Evolutionary conservation across 768 basidiomycete genomes (phyloP), one percentile per base, ranked within the genome.

Genomic region (Boletellus emodensis): DNA sequence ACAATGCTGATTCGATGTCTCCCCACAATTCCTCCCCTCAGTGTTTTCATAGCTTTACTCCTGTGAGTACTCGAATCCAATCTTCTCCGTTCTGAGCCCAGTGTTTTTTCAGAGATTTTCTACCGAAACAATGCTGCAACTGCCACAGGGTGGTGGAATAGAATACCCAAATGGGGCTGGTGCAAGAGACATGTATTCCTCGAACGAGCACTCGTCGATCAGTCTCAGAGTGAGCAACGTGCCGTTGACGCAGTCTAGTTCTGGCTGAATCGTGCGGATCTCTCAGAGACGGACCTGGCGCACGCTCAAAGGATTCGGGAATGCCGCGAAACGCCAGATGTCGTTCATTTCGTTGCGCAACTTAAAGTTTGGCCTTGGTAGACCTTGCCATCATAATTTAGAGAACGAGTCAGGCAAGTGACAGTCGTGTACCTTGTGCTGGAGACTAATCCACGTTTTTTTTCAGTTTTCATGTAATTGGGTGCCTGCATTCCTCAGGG

Each of bases 391-490:
- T 22, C 50, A 52, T 34, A 46, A 38, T 7, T 20, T 46, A 11
- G 56, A 61, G 4, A 30, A 56, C 15, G 66, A 66, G 42, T 51
- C 66, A 49, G 64, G 66, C 45, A 26, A 47, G 66, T 54, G 6
- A 13, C 7, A 28, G 10, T 14, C 26, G 26, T 33, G 22, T 18
- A 12, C 11, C 12, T 15, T 32, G 22, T 4, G 35, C 36, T 32
- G 14, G n/a, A 26, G 13, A 24, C 48, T 14, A 0, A 36, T 32
- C 40, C 26, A 48, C 18, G 6, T 36, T n/a, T n/a, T n/a, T n/a
- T 22, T 48, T 18, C 14, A 60, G 61, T 18, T 33, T 61, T 65
- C 35, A 48, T 60, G 40, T 65, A 26, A 51, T 40, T 36, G 7
- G 3, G 36, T 50, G 15, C 9, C 18, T 26, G 44, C 13, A 30